These are phyloP conservation scores for Pyrenophora teres DNA, from an alignment of 2,329 filamentous ascomycete genomes.

Conservation along the genomic window DNA sequence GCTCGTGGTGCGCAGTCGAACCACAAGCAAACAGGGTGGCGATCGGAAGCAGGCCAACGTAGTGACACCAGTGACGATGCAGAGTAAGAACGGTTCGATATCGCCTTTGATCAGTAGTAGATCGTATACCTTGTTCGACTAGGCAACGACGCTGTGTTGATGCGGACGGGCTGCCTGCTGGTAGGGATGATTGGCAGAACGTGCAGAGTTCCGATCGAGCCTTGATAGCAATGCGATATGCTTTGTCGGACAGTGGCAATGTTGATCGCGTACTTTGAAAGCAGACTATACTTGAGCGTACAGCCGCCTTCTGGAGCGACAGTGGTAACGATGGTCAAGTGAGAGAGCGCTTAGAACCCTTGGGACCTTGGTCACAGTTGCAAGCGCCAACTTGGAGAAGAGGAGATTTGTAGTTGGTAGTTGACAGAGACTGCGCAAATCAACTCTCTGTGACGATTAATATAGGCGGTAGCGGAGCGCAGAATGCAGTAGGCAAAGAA, in stretches of 20 bases:
- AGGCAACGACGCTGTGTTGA: no score
- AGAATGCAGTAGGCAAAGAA: background rate
- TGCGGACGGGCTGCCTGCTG: no score
- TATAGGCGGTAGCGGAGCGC: conserved; percentile 5
- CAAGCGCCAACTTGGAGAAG: background rate
- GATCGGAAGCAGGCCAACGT: background rate
- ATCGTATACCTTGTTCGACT: no score
- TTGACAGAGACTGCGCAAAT: background rate
- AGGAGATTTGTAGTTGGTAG: background rate
- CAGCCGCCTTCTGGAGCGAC: background rate
- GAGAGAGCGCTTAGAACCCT: conserved; percentile 9
- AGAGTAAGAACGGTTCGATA: background rate
- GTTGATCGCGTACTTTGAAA: background rate
- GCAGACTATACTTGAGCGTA: background rate
- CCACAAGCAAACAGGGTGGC: background rate
- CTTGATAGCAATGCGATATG: background rate
- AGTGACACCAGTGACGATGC: background rate
- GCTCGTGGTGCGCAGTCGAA: background rate
- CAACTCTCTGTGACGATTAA: conserved; percentile 1
- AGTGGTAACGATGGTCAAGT: conserved; percentile 5
- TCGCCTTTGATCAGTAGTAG: background rate
- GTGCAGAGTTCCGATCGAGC: background rate
- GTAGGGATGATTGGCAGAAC: no score
- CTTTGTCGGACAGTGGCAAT: background rate
- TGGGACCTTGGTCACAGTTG: background rate